Conservation (phyloP, 2,329 filamentous ascomycete genomes). For the Emergomyces africanus region DNA sequence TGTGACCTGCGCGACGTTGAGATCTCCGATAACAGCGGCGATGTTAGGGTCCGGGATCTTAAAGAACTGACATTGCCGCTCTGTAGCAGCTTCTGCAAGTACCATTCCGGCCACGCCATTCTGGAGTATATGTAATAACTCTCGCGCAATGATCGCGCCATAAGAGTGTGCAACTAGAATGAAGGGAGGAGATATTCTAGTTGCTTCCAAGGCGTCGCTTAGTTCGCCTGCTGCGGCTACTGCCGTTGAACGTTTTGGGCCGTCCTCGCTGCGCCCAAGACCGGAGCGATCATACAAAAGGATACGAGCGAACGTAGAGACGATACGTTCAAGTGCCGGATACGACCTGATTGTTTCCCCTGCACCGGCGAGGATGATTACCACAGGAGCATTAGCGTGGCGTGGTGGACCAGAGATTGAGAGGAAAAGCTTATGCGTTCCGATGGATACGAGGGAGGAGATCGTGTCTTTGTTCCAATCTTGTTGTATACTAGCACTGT, state of each 20-base stretch:
- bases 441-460: constrained; percentile 17
- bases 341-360: constrained; percentile 25
- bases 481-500: not conserved
- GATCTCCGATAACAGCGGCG: constrained; percentile 17
- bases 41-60: constrained; percentile 21
- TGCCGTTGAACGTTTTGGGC: constrained; percentile 12
- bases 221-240: constrained; percentile 20
- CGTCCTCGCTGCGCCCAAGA: constrained; percentile 22
- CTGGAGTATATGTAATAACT: constrained; percentile 23
- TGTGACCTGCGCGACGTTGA: constrained; percentile 22
- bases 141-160: constrained; percentile 27
- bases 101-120: constrained; percentile 25
- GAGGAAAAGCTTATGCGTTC: constrained; percentile 21
- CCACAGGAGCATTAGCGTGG: constrained; percentile 15
- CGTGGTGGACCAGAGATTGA: constrained; percentile 18
- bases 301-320: constrained; percentile 18
- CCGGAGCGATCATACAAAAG: constrained; percentile 28
- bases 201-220: constrained; percentile 16
- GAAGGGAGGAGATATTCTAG: constrained; percentile 16
- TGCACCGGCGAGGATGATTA: constrained; percentile 24
- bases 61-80: constrained; percentile 21
- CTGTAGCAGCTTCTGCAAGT: constrained; percentile 24
- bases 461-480: constrained; percentile 1
- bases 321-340: constrained; percentile 19
- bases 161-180: constrained; percentile 29